These are phyloP conservation scores for Trichothecium roseum DNA, from an alignment of 2,329 filamentous ascomycete species.

Conservation along the genomic window DNA sequence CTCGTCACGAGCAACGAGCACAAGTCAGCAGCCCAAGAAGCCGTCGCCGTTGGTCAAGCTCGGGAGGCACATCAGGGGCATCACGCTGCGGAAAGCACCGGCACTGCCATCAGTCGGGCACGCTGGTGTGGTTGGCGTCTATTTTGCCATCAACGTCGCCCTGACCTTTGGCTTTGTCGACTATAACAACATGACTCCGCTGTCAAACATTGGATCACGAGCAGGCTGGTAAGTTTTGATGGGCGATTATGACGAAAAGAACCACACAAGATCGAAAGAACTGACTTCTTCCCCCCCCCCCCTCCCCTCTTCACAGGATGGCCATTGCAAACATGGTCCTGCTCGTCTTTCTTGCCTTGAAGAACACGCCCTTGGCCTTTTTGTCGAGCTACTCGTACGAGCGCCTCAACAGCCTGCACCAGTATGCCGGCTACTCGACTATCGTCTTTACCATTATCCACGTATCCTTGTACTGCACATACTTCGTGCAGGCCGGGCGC, in stretches of 20 bases:
- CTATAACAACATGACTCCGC: constrained; percentile 15
- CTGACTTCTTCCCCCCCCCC: too few species aligned
- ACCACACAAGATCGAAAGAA: not conserved
- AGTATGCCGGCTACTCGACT: constrained; percentile 38
- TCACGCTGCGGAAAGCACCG: constrained; percentile 14
- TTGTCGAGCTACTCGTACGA: constrained; percentile 47
- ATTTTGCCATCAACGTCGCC: constrained; percentile 21
- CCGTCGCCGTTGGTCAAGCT: not conserved
- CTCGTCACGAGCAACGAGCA: not conserved
- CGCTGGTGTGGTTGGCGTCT: constrained; percentile 15
- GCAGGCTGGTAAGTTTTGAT: constrained; percentile 23
- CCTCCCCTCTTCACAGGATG: constrained; percentile 23
- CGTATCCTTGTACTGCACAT: constrained; percentile 27
- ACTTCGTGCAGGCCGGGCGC: constrained; percentile 22
- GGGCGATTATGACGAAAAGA: not conserved
- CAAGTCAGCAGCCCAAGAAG: not conserved
- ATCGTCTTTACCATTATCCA: constrained; percentile 36
- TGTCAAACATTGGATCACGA: constrained; percentile 24
- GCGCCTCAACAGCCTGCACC: constrained; percentile 46
- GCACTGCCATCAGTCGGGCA: constrained; percentile 22
- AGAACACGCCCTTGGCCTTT: constrained; percentile 46
- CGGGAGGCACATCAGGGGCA: constrained; percentile 16
- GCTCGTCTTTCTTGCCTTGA: constrained; percentile 43
- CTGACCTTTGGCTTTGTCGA: constrained; percentile 22
- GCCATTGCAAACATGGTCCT: constrained; percentile 35